Evolutionary conservation across 345 rosid species (phyloP), one percentile per base, ranked within the genome.

Genomic region (Moringa oleifera): DNA sequence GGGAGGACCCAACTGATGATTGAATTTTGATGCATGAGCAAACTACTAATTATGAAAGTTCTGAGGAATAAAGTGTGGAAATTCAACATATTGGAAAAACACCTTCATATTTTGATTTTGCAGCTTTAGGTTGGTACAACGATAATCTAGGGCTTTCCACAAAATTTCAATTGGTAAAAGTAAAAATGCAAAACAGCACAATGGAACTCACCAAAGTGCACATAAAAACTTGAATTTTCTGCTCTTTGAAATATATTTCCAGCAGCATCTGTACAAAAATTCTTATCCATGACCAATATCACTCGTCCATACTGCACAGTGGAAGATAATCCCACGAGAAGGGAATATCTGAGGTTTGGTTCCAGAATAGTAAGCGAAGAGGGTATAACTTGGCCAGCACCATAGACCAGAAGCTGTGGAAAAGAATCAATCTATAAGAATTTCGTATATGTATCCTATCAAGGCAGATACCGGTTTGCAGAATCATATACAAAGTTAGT

Each of bases 351-450:
- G 53, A 93, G 82, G 72, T 79, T 74, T 37, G 77, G 74, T 73
- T 80, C 74, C 70, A 87, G 66, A 69, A 79, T 65, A 36, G 78
- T 67, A 47, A 90, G 25, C 0, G 96, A 86, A 55, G 97, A 83
- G 20, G 98, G 96, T 62, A 90, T 72, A 25, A 93, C 87, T 79
- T 88, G 77, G 71, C 91, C 98, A 64, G 85, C 79, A 51, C 97
- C 98, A 61, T 93, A 93, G 53, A 90, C 96, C 57, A 90, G 78
- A 71, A 93, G 87, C 98, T 93, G 91, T 64, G 74, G 73, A 54
- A 62, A 63, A 51, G 63, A 5, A 41, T 4, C 1, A 41, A 41
- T 41, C 17, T 41, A 7, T 7, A 41, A 41, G 47, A 41, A 41
- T 41, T 41, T 41, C 12, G 8, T 28, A 28, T 8, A n/a, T 28